Evolutionary conservation across 805 yeast species (phyloP).

Genomic region (Ogataea zsoltii): DNA sequence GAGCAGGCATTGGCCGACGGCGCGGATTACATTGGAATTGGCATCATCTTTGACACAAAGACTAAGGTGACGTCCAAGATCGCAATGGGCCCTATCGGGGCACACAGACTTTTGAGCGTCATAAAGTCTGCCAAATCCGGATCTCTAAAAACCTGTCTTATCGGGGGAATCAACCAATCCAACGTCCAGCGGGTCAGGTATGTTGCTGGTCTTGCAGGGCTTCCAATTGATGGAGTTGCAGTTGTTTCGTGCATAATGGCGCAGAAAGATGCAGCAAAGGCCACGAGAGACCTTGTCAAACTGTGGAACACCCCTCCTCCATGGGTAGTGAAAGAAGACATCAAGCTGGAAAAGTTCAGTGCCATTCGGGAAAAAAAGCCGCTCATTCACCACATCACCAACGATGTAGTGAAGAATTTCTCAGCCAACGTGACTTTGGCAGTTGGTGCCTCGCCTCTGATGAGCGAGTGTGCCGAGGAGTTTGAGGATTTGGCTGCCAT

Average conservation of each 20-base stretch:
- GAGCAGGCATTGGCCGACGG: slow-evolving; percentile 47
- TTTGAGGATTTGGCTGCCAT: slow-evolving; percentile 62
- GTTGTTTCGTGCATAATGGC: slow-evolving; percentile 88
- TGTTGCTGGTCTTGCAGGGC: slow-evolving; percentile 47
- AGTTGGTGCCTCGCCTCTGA: slow-evolving; percentile 82
- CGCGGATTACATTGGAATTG: slow-evolving; percentile 81
- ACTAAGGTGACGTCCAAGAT: slow-evolving; percentile 61
- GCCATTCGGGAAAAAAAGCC: slow-evolving; percentile 39
- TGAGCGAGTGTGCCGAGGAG: slow-evolving; percentile 76
- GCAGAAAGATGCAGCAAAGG: slow-evolving; percentile 47
- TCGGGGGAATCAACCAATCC: slow-evolving; percentile 72
- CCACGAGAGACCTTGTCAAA: slow-evolving; percentile 43
- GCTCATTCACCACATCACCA: slow-evolving; percentile 84
- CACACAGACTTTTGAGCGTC: slow-evolving; percentile 50
- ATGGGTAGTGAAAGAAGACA: slow-evolving; percentile 16
- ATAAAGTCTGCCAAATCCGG: slow-evolving; percentile 38
- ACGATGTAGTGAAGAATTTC: slow-evolving; percentile 82
- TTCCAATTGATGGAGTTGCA: slow-evolving; percentile 75
- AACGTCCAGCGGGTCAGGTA: slow-evolving; percentile 62
- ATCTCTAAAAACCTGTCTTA: slow-evolving; percentile 62
- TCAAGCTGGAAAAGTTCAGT: neutral
- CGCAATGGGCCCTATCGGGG: slow-evolving; percentile 73
- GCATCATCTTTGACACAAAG: slow-evolving; percentile 71
- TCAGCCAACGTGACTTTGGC: slow-evolving; percentile 87
- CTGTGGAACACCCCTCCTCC: slow-evolving; percentile 34